Conservation (phyloP, 345 rosid species). For the Rhizophora apiculata region DNA sequence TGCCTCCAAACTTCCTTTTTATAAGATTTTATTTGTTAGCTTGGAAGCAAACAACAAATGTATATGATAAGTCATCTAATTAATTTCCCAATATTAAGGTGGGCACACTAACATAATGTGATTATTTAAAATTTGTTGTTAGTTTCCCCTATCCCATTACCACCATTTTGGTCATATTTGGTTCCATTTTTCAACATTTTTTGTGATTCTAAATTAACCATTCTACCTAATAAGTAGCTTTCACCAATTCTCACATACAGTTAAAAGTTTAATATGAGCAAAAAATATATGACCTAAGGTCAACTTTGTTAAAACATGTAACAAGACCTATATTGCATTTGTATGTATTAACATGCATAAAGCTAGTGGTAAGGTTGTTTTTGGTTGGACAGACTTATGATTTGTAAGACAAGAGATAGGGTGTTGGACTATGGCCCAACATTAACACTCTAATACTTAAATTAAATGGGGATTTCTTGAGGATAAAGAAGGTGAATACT, state of each 20-base stretch:
- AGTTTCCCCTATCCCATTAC: background rate
- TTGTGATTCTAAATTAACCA: background rate
- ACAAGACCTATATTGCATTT: no score
- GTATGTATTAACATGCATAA: no score
- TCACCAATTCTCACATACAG: background rate
- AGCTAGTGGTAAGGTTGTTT: no score
- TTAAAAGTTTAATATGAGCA: no score
- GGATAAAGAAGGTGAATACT: no score
- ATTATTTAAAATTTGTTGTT: background rate
- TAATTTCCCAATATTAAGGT: slow-evolving; percentile 40
- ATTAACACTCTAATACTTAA: no score
- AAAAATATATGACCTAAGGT: no score
- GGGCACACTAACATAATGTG: background rate
- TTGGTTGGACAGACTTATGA: no score
- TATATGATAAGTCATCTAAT: slow-evolving; percentile 29
- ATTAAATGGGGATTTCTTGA: no score
- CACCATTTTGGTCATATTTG: background rate
- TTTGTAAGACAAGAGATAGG: no score
- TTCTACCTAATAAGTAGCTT: background rate
- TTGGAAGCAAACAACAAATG: slow-evolving; percentile 29
- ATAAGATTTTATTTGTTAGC: slow-evolving; percentile 26
- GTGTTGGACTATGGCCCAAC: no score
- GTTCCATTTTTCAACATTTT: background rate
- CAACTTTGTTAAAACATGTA: no score
- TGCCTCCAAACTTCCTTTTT: slow-evolving; percentile 8